Base-by-base conservation (phyloP, 2,329 filamentous ascomycete species). In the Aspergillus proliferans region DNA sequence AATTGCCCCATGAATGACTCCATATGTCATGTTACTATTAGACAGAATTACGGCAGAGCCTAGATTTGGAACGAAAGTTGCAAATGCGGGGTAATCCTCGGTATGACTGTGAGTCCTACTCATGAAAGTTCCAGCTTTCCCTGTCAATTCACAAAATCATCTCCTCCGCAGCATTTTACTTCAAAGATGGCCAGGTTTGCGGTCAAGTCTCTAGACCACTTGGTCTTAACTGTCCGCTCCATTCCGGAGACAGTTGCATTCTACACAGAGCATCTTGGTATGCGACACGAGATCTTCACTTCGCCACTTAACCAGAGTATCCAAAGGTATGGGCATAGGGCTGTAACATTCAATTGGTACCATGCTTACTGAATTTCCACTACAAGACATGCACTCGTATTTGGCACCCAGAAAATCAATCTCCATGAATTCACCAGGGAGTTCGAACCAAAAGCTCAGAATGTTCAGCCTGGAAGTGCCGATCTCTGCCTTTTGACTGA, bases 331-430 rank as follows among this genome's bases (percentile, higher is more conserved):
- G 19, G 10, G 26, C 26, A 28, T 26, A 14, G n/a, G n/a, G 18
- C 12, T 39, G 8, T n/a, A 5, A 18, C 36, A 39, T 28, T 10
- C 8, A 10, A 28, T 9, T 28, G 26, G n/a, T n/a, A 36, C 18
- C 36, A 12, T 49, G 22, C 18, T 46, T 14, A 60, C 42, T 59
- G 58, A 30, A 61, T 22, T 22, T 22, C 22, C 22, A 22, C 22
- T 28, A 28, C 58, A 21, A 74, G 81, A 10, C 73, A 79, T 50
- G 79, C 80, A 0, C 70, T 84, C 14, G 65, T 72, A 4, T 84
- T 84, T 55, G 82, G 80, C 30, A 58, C 54, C 1, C 79, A 82
- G 52, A 84, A 84, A 63, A 79, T 84, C 49, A 84, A 84, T 51
- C 71, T 85, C 2, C 81, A 84, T 57, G 71, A 80, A 53, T 66